Percentiles rank a stretch among this genome's conserved stretches.
Evolutionary conservation across 345 rosid species (phyloP).

Genomic region (Hibiscus trionum): DNA sequence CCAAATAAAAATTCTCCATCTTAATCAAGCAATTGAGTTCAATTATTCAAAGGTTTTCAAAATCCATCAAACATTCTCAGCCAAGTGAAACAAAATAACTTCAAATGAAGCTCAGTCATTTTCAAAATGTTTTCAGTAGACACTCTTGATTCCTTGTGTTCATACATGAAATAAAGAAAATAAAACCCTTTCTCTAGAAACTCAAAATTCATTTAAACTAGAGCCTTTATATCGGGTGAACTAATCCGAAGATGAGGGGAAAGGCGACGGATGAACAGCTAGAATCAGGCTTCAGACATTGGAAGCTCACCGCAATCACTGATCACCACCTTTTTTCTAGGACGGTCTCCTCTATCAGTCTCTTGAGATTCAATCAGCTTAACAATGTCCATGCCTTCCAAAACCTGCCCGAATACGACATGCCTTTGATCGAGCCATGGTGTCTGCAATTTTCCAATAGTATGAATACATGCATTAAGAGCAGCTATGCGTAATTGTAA

Average conservation of each 20-base stretch:
- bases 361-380: slow-evolving; percentile 71
- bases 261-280: background rate
- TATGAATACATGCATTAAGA: background rate
- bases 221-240: background rate
- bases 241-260: background rate
- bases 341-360: slow-evolving; percentile 97
- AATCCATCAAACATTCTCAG: too few species aligned
- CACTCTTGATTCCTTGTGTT: background rate
- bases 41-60: too few species aligned
- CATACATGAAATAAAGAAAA: background rate
- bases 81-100: too few species aligned
- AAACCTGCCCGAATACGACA: slow-evolving; percentile 93
- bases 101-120: too few species aligned
- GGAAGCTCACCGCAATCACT: slow-evolving; percentile 94
- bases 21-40: too few species aligned
- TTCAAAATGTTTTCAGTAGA: too few species aligned
- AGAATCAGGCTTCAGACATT: slow-evolving; percentile 36
- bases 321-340: slow-evolving; percentile 67
- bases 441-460: slow-evolving; percentile 45
- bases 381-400: slow-evolving; percentile 92
- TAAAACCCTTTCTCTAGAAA: background rate
- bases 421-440: slow-evolving; percentile 95
- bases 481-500: background rate
- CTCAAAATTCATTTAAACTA: background rate
- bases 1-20: too few species aligned